These are phyloP conservation scores for Cercophora scortea DNA, from an alignment of 495 filamentous ascomycete genomes.

Conservation along the genomic window DNA sequence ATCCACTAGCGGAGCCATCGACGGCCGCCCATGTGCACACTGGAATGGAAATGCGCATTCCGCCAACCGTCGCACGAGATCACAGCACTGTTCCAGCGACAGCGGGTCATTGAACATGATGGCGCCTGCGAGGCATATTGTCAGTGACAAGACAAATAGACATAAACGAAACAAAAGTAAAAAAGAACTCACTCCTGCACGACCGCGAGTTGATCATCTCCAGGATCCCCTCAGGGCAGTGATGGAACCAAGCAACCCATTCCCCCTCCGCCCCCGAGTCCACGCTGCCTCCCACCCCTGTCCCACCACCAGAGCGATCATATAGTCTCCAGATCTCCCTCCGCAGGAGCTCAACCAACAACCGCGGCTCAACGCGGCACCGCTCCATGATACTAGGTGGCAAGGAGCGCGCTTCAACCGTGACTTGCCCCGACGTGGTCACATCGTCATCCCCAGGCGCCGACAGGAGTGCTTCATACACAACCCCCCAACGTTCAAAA, in stretches of 20 bases:
- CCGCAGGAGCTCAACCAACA: conserved; percentile 64
- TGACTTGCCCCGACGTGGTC: conserved; percentile 1
- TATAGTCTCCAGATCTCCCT: conserved; percentile 59
- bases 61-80: conserved; percentile 54
- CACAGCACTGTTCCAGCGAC: conserved; percentile 54
- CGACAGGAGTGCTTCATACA: conserved; percentile 36
- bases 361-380: conserved; percentile 59
- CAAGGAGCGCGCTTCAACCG: conserved; percentile 48
- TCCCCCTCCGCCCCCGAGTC: conserved; percentile 1
- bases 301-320: conserved; percentile 14
- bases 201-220: conserved; percentile 86
- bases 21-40: conserved; percentile 80
- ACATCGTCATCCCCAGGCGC: not conserved
- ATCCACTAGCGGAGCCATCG: conserved; percentile 66
- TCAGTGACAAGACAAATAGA: conserved; percentile 1
- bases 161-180: not conserved
- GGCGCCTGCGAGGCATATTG: conserved; percentile 36
- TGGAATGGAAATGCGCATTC: conserved; percentile 81
- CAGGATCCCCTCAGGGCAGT: conserved; percentile 69
- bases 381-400: conserved; percentile 68
- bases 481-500: conserved; percentile 67
- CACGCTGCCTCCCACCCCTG: not conserved
- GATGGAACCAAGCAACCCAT: conserved; percentile 54
- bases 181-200: conserved; percentile 54
- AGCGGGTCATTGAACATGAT: conserved; percentile 96